A percentile compares a stretch with the other conserved stretches of the same genome.
Evolutionary conservation across 2,329 filamentous ascomycete species (phyloP).

Genomic region (Byssothecium circinans): DNA sequence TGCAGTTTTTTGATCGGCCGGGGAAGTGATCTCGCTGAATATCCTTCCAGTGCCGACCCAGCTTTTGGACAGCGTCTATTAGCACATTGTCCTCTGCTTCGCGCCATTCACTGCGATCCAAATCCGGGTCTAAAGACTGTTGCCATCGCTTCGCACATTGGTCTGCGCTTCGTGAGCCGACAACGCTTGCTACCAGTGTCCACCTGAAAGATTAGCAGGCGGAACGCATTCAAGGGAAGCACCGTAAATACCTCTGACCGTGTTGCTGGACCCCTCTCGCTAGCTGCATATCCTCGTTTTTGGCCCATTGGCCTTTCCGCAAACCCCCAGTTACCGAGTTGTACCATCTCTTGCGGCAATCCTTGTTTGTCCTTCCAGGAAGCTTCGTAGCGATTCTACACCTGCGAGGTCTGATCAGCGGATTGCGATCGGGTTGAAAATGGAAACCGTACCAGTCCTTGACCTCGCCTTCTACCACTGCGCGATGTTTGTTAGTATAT

Average conservation of each 20-base stretch:
- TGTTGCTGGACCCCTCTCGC: slow-evolving; percentile 38
- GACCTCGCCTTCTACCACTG: slow-evolving; percentile 19
- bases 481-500: neutral
- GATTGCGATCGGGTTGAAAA: neutral
- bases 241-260: slow-evolving; percentile 37
- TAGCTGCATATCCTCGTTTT: slow-evolving; percentile 40
- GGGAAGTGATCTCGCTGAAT: slow-evolving; percentile 41
- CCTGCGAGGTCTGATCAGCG: slow-evolving; percentile 12
- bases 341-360: slow-evolving; percentile 50
- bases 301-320: slow-evolving; percentile 48
- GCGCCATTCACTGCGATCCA: slow-evolving; percentile 46
- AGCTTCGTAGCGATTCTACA: slow-evolving; percentile 43
- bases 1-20: slow-evolving; percentile 42
- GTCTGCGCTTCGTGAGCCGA: slow-evolving; percentile 45
- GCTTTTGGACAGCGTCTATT: slow-evolving; percentile 34
- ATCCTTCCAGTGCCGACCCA: slow-evolving; percentile 45
- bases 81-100: slow-evolving; percentile 40
- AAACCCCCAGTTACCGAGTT: slow-evolving; percentile 43
- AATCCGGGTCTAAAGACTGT: slow-evolving; percentile 47
- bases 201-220: slow-evolving; percentile 34
- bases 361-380: slow-evolving; percentile 48
- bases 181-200: slow-evolving; percentile 46
- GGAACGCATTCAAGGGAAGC: neutral
- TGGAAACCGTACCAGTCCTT: slow-evolving; percentile 27
- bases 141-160: slow-evolving; percentile 54